Conservation (phyloP, 345 rosid genomes). For the Ceriops tagal region DNA sequence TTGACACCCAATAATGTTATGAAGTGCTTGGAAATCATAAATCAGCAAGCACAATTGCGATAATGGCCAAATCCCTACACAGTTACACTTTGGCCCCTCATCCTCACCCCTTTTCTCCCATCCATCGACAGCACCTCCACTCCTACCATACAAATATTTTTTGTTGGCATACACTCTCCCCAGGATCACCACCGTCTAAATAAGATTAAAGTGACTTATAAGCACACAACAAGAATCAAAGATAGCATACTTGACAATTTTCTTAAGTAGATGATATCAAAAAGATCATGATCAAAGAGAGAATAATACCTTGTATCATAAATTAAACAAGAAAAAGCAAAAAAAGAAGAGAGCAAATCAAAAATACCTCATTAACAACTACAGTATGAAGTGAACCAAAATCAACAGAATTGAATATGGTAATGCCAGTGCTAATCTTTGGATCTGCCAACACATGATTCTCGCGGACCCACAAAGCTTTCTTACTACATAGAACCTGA, state of each 20-base stretch:
- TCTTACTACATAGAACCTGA: slow-evolving; percentile 51
- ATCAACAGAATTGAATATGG: slow-evolving; percentile 34
- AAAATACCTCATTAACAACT: slow-evolving; percentile 54
- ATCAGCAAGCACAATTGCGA: not conserved
- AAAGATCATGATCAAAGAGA: not conserved
- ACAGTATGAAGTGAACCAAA: slow-evolving; percentile 43
- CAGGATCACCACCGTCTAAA: too few relatives aligned
- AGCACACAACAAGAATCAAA: too few relatives aligned
- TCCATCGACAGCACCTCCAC: too few relatives aligned
- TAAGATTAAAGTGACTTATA: too few relatives aligned
- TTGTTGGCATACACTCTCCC: too few relatives aligned
- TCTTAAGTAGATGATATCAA: too few relatives aligned
- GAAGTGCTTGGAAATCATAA: not conserved
- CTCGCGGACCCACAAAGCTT: slow-evolving; percentile 39
- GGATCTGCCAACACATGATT: slow-evolving; percentile 31
- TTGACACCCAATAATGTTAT: not conserved
- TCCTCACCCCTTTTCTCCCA: too few relatives aligned
- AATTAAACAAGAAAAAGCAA: not conserved
- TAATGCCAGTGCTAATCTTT: slow-evolving; percentile 13
- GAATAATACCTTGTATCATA: not conserved
- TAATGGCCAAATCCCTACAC: not conserved
- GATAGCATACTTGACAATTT: too few relatives aligned
- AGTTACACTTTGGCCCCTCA: too few relatives aligned
- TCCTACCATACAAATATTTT: too few relatives aligned
- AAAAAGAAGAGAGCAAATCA: not conserved